phyloP scores from a whole-genome alignment of 2,329 filamentous ascomycete species.

The Ophiostoma australiae region DNA sequence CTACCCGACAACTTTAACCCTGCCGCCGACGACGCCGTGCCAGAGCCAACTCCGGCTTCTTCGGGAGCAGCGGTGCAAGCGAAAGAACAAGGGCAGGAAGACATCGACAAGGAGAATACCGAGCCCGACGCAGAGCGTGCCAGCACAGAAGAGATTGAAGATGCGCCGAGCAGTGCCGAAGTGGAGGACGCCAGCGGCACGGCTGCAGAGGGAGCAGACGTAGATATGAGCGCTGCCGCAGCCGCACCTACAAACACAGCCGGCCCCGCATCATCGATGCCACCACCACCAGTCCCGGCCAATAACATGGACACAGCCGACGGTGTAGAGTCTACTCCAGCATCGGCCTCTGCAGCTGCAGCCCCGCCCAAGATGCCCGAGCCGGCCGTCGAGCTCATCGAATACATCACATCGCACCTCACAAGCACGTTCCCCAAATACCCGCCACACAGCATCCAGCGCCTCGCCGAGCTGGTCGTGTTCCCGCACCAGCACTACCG shows the following conservation, averaged over 20 bases:
- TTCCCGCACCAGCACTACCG: constrained; percentile 73
- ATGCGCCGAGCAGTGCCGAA: constrained; percentile 13
- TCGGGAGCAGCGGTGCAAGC: constrained; percentile 38
- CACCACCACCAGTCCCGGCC: neutral
- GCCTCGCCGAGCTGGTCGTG: constrained; percentile 80
- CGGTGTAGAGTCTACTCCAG: neutral
- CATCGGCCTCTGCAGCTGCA: constrained; percentile 30
- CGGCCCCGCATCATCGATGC: neutral
- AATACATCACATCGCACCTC: constrained; percentile 58
- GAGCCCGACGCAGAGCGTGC: constrained; percentile 39
- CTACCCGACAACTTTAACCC: constrained; percentile 21
- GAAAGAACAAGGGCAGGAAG: constrained; percentile 40
- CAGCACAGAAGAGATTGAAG: neutral
- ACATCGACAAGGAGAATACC: constrained; percentile 65
- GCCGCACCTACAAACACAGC: neutral
- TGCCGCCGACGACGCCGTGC: constrained; percentile 32
- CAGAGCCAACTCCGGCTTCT: neutral
- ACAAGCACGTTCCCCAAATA: constrained; percentile 61
- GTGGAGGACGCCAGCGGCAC: neutral
- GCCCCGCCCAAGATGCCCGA: constrained; percentile 50
- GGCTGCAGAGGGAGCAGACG: neutral
- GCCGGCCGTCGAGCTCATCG: constrained; percentile 58
- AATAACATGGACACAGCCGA: neutral
- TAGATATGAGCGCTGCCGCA: neutral
- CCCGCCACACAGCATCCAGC: constrained; percentile 89